These are phyloP conservation scores for Debaryomyces udenii DNA, from an alignment of 1,139 yeast genomes.

Conservation along the genomic window DNA sequence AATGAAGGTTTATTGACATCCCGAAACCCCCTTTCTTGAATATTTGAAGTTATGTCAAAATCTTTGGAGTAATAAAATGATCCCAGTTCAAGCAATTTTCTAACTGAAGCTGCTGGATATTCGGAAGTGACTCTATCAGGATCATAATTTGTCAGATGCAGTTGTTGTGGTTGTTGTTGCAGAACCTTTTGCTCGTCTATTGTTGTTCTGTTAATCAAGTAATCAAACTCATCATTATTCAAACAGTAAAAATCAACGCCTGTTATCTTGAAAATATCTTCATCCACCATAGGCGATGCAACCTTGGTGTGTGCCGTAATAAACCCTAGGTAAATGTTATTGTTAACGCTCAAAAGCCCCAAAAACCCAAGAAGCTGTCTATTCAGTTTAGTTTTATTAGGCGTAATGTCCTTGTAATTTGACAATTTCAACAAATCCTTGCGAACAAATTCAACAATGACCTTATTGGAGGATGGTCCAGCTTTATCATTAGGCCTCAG, in stretches of 20 bases:
- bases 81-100: constrained; percentile 61
- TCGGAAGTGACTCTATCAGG: constrained; percentile 42
- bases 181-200: constrained; percentile 25
- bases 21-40: constrained; percentile 56
- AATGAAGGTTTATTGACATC: constrained; percentile 29
- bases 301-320: constrained; percentile 58
- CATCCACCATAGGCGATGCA: constrained; percentile 61
- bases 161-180: constrained; percentile 16
- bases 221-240: constrained; percentile 58
- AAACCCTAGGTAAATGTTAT: constrained; percentile 58
- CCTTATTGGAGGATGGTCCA: constrained; percentile 26
- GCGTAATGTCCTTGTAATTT: constrained; percentile 46
- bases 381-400: constrained; percentile 25
- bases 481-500: constrained; percentile 6
- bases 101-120: constrained; percentile 62
- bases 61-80: constrained; percentile 66
- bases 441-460: constrained; percentile 54
- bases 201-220: constrained; percentile 23
- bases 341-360: constrained; percentile 61
- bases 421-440: constrained; percentile 39
- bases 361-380: constrained; percentile 55
- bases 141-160: constrained; percentile 8
- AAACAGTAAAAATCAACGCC: constrained; percentile 67
- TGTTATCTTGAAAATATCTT: constrained; percentile 53
- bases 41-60: constrained; percentile 63